Evolutionary conservation across 2,329 filamentous ascomycete species (phyloP), one percentile per base, ranked within the genome.

Genomic region (Gaeumannomyces tritici): DNA sequence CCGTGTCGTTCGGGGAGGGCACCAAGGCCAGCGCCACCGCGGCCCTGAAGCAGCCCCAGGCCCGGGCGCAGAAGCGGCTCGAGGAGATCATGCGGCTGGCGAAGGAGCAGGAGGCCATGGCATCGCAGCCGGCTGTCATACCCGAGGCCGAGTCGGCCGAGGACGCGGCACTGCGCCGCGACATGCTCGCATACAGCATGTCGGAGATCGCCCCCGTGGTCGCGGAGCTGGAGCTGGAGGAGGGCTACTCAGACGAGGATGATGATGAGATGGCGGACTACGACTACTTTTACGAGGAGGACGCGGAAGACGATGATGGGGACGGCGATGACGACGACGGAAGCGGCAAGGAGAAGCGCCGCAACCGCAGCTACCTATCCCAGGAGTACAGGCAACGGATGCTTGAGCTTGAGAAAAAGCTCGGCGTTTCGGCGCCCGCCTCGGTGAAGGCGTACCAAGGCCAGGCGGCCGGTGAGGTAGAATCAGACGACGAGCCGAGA

Each of bases 181-280:
- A 97, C 70, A 98, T 99, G 93, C 80, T 98, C 9, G 83, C 90
- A 65, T 99, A 98, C 71, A 88, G 90, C 65, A 81, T 96, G 74
- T 88, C 89, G 57, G 93, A 98, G 73, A 88, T 99, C 63, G 91
- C 92, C 4, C 86, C 91, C 51, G 90, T 99, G 3, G 95, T 99
- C 21, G 95, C 95, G 21, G 92, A 98, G 75, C 83, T 99, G 57
- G 85, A 96, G 63, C 74, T 98, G 2, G 91, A 96, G 65, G 88
- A 93, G 64, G 83, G 80, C 28, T 78, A 80, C n/a, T 77, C 78
- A 15, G 80, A 79, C 2, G 76, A 80, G 24, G 80, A 85, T n/a
- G 79, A 83, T 11, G 79, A 68, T 5, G 59, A 61, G 9, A 64
- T 79, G 24, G 76, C 83, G 24, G 91, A 96, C 65, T 88, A 93